Percentiles rank a stretch among this genome's conserved stretches.
Conservation (phyloP, 805 yeast species). For the Wickerhamomyces hampshirensis region DNA sequence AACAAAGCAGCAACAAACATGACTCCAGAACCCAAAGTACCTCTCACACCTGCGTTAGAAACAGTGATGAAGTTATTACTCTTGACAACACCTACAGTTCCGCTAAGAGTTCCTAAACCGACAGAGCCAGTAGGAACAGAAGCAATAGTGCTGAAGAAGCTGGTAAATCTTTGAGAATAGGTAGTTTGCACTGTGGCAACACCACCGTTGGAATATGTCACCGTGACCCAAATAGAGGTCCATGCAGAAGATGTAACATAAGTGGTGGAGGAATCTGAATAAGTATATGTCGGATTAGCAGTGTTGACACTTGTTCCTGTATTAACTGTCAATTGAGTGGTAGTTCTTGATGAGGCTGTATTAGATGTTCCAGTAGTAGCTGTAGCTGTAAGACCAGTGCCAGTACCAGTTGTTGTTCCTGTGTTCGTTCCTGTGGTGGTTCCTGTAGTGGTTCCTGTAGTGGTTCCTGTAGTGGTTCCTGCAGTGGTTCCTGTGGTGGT, state of each 20-base stretch:
- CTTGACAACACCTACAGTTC: slow-evolving; percentile 61
- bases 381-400: slow-evolving; percentile 5
- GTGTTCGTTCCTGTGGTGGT: slow-evolving; percentile 6
- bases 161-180: slow-evolving; percentile 49
- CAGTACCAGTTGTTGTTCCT: slow-evolving; percentile 14
- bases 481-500: slow-evolving; percentile 9
- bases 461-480: slow-evolving; percentile 6
- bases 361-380: slow-evolving; percentile 6
- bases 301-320: slow-evolving; percentile 7
- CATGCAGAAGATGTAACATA: slow-evolving; percentile 26
- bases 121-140: slow-evolving; percentile 58
- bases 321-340: slow-evolving; percentile 17
- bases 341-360: slow-evolving; percentile 11
- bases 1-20: slow-evolving; percentile 16
- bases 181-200: slow-evolving; percentile 41
- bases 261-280: slow-evolving; percentile 26
- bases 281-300: slow-evolving; percentile 25
- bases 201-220: slow-evolving; percentile 42
- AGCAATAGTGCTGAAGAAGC: slow-evolving; percentile 41
- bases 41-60: slow-evolving; percentile 8
- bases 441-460: slow-evolving; percentile 6
- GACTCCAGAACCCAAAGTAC: slow-evolving; percentile 12
- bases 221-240: slow-evolving; percentile 48
- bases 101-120: slow-evolving; percentile 74
- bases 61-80: slow-evolving; percentile 38